A percentile compares a stretch with the other conserved stretches of the same genome.
Conservation (phyloP, 2,329 filamentous ascomycete species). For the Fusarium sp. region DNA sequence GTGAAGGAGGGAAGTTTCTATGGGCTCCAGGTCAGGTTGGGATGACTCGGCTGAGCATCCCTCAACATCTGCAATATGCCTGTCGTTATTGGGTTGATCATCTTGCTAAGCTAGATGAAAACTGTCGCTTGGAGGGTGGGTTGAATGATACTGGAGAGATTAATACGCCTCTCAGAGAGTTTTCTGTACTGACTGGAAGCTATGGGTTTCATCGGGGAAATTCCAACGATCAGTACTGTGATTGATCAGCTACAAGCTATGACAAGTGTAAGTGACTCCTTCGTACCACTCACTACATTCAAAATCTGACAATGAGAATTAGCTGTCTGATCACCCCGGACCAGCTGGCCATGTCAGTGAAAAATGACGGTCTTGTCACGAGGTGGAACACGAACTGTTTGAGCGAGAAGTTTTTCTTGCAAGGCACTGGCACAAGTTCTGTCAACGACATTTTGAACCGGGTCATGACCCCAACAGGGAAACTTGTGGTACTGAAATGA, state of each 20-base stretch:
- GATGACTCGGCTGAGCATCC: too few relatives aligned
- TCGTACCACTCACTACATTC: not conserved
- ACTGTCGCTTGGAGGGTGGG: not conserved
- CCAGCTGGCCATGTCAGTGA: not conserved
- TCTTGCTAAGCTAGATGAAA: not conserved
- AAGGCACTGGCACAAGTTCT: not conserved
- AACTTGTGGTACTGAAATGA: not conserved
- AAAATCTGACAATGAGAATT: not conserved
- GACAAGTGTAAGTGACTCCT: not conserved
- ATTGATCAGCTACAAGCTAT: not conserved
- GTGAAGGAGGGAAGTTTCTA: too few relatives aligned
- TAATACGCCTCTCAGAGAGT: not conserved
- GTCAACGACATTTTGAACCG: too few relatives aligned
- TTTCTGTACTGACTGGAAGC: constrained; percentile 17
- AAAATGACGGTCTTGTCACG: not conserved
- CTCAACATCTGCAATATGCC: not conserved
- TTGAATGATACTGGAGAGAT: constrained; percentile 1
- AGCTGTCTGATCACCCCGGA: not conserved
- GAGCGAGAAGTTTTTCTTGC: not conserved
- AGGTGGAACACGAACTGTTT: not conserved
- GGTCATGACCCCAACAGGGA: not conserved
- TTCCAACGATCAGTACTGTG: not conserved
- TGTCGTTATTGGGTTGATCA: constrained; percentile 20
- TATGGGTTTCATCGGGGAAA: not conserved
- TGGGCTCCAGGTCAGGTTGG: too few relatives aligned